Evolutionary conservation across 139 green algal species (phyloP), one percentile per base, ranked within the genome.

Genomic region (Coccomyxa sp.): DNA sequence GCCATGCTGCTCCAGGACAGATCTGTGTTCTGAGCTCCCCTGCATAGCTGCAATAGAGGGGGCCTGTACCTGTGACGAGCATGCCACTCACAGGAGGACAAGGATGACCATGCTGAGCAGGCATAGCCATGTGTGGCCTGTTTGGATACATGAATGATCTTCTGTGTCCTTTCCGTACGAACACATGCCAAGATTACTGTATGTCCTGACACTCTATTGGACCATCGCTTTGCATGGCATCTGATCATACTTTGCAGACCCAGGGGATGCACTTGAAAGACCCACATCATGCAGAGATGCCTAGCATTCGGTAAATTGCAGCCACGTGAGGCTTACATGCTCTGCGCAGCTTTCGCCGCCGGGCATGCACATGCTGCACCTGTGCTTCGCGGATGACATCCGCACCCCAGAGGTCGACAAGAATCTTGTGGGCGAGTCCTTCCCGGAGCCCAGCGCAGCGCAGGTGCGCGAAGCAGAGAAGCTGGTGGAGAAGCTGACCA

Each of bases 311-410:
- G n/a, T n/a, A n/a, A n/a, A n/a, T n/a, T n/a, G n/a, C n/a, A n/a
- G n/a, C n/a, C n/a, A n/a, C n/a, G n/a, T n/a, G n/a, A n/a, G n/a
- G n/a, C n/a, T n/a, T n/a, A n/a, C n/a, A n/a, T 29, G 6, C 14
- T 70, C 37, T 2, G 38, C 34, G 75, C 79, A 84, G 73, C 31
- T 82, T 12, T 27, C 50, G 18, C 82, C 86, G 4, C 85, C 87
- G 7, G 87, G 87, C 24, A 77, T 91, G 54, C 33, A 89, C 34
- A 72, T 91, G 41, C 27, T 91, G 27, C 84, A 85, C 75, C 75
- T 91, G 41, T 87, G 87, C 24, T 92, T 69, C 41, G 31, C 58
- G 1, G 87, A 91, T 58, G 87, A 91, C 70, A 70, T 92, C 16
- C 84, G 87, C 10, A 27, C 39, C 2, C 86, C 87, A 36, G 87